Conservation (phyloP, 1,139 yeast species). For the Saccharomyces hybrid region DNA sequence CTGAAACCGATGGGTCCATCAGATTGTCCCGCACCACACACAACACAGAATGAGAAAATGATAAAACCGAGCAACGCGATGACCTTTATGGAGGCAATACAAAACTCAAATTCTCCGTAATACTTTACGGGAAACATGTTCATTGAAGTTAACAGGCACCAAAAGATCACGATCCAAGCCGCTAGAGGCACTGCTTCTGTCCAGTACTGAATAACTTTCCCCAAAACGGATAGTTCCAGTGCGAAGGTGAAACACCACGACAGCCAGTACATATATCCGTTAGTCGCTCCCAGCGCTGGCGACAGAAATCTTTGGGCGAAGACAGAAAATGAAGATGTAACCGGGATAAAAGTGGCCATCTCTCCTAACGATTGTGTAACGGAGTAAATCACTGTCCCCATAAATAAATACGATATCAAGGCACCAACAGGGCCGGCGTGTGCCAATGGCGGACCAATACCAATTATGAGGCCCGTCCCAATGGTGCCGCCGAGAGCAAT, state of each 20-base stretch:
- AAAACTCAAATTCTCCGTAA: constrained; percentile 66
- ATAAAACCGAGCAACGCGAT: constrained; percentile 68
- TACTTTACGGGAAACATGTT: constrained; percentile 57
- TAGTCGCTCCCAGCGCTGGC: constrained; percentile 65
- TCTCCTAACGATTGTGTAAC: constrained; percentile 69
- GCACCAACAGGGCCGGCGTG: constrained; percentile 69
- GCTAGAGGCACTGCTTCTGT: constrained; percentile 59
- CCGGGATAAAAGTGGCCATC: constrained; percentile 67
- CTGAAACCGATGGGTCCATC: constrained; percentile 70
- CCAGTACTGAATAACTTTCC: constrained; percentile 74
- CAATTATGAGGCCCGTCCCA: constrained; percentile 58
- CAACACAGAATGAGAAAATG: constrained; percentile 61
- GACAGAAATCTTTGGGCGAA: constrained; percentile 49
- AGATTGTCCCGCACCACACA: constrained; percentile 63
- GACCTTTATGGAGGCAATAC: constrained; percentile 64
- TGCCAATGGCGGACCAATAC: constrained; percentile 46
- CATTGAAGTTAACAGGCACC: constrained; percentile 42
- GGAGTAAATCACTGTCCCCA: constrained; percentile 56
- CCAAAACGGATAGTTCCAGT: constrained; percentile 73
- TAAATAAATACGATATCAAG: constrained; percentile 55
- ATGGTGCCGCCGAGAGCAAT: constrained; percentile 63
- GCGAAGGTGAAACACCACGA: constrained; percentile 84
- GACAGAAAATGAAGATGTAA: constrained; percentile 56
- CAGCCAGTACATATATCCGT: constrained; percentile 82
- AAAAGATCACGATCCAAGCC: constrained; percentile 67